Conservation (phyloP, 352 stramenopile species). For the Globisporangium heterothallicum region DNA sequence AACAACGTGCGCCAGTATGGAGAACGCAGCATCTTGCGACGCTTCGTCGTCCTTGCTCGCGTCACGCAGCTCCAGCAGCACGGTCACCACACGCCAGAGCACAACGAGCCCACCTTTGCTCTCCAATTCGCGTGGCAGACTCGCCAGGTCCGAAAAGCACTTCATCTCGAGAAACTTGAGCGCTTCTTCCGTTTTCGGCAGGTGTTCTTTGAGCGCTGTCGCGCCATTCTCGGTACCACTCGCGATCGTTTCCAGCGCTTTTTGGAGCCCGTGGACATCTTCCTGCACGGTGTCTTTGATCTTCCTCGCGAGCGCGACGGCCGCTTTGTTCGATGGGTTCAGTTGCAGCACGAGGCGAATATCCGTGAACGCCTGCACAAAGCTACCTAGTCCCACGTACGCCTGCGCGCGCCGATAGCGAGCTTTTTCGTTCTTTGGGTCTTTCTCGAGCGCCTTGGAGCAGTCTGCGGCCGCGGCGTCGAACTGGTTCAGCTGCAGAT, state of each 20-base stretch:
- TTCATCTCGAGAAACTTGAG: slow-evolving; percentile 79
- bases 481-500: slow-evolving; percentile 65
- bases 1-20: slow-evolving; percentile 40
- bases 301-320: slow-evolving; percentile 55
- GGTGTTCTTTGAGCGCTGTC: slow-evolving; percentile 21
- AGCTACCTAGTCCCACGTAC: slow-evolving; percentile 54
- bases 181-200: slow-evolving; percentile 48
- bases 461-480: slow-evolving; percentile 47
- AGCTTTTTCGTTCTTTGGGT: slow-evolving; percentile 67
- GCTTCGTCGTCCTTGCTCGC: slow-evolving; percentile 1
- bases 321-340: slow-evolving; percentile 70
- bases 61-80: slow-evolving; percentile 25
- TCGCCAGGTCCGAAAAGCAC: slow-evolving; percentile 45
- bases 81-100: slow-evolving; percentile 39
- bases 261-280: slow-evolving; percentile 74
- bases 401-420: slow-evolving; percentile 75
- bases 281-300: slow-evolving; percentile 73
- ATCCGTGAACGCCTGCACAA: slow-evolving; percentile 67
- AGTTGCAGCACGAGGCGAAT: slow-evolving; percentile 67
- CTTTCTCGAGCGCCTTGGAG: slow-evolving; percentile 35
- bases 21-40: slow-evolving; percentile 15
- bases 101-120: slow-evolving; percentile 49
- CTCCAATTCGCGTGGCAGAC: slow-evolving; percentile 47
- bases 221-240: slow-evolving; percentile 16
- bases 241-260: slow-evolving; percentile 58